These are phyloP conservation scores for Ustilago esculenta DNA, from an alignment of 1,284 basidiomycete genomes.

Conservation along the genomic window DNA sequence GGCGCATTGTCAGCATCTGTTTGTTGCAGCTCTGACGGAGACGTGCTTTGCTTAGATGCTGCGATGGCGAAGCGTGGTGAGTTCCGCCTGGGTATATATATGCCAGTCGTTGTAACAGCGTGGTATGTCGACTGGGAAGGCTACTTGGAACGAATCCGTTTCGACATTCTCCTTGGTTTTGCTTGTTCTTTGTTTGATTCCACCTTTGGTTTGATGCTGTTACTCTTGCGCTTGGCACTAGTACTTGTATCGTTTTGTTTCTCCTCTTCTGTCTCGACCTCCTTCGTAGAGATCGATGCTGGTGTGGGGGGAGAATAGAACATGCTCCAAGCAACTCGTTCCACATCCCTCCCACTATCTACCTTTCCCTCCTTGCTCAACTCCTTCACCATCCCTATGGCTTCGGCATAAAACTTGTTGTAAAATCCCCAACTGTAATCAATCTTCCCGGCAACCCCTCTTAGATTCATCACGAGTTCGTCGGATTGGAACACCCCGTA, in stretches of 20 bases:
- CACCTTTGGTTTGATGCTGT: too few relatives aligned
- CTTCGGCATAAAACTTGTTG: slow-evolving; percentile 7
- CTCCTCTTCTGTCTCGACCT: not conserved
- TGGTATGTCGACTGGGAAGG: too few relatives aligned
- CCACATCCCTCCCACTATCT: slow-evolving; percentile 8
- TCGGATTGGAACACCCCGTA: slow-evolving; percentile 23
- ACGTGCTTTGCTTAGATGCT: too few relatives aligned
- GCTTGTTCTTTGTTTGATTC: too few relatives aligned
- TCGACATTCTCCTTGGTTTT: too few relatives aligned
- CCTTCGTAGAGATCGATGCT: not conserved
- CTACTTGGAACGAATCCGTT: too few relatives aligned
- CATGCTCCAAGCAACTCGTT: slow-evolving; percentile 24
- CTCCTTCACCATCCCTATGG: not conserved
- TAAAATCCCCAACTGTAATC: slow-evolving; percentile 24
- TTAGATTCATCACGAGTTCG: slow-evolving; percentile 7
- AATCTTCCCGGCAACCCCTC: not conserved
- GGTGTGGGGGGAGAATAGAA: not conserved
- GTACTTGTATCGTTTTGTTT: not conserved
- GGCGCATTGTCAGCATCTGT: too few relatives aligned
- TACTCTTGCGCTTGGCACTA: too few relatives aligned
- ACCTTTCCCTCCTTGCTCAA: not conserved
- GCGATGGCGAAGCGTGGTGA: too few relatives aligned
- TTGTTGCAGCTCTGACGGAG: too few relatives aligned
- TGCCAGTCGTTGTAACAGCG: too few relatives aligned
- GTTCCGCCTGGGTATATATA: too few relatives aligned